Percentiles rank a stretch among this genome's conserved stretches.
Evolutionary conservation across 495 filamentous ascomycete species (phyloP).

Genomic region (Chaetomium tenue): DNA sequence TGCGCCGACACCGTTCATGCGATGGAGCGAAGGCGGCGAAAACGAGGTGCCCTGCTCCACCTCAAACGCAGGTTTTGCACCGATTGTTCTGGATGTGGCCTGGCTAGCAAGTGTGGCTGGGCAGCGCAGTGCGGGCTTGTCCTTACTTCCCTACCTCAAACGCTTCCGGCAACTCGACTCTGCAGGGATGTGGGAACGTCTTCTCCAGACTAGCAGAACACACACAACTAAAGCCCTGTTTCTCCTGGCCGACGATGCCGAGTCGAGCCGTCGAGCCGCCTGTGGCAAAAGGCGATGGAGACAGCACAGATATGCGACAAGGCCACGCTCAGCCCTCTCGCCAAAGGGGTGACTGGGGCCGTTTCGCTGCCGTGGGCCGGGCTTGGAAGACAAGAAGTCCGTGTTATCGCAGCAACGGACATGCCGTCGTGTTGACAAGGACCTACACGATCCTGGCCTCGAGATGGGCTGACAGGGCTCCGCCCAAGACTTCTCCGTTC

Average conservation of each 20-base stretch:
- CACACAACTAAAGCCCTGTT: background rate
- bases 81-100: background rate
- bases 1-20: background rate
- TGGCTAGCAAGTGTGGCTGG: conserved; percentile 1
- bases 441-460: background rate
- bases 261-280: background rate
- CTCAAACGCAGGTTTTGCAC: conserved; percentile 11
- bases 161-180: too few relatives aligned
- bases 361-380: background rate
- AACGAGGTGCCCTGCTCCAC: conserved; percentile 9
- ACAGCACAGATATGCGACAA: background rate
- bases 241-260: background rate
- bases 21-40: conserved; percentile 12
- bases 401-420: background rate
- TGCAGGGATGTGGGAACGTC: background rate
- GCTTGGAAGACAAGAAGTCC: background rate
- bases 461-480: conserved; percentile 11
- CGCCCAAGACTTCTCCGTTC: background rate
- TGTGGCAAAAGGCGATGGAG: conserved; percentile 1
- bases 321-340: background rate
- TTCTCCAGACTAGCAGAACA: background rate
- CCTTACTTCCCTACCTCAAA: too few relatives aligned
- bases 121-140: too few relatives aligned
- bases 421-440: background rate
- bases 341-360: background rate